Evolutionary conservation across 2,329 filamentous ascomycete species (phyloP), one percentile per base, ranked within the genome.

Genomic region (Colletotrichum horii): DNA sequence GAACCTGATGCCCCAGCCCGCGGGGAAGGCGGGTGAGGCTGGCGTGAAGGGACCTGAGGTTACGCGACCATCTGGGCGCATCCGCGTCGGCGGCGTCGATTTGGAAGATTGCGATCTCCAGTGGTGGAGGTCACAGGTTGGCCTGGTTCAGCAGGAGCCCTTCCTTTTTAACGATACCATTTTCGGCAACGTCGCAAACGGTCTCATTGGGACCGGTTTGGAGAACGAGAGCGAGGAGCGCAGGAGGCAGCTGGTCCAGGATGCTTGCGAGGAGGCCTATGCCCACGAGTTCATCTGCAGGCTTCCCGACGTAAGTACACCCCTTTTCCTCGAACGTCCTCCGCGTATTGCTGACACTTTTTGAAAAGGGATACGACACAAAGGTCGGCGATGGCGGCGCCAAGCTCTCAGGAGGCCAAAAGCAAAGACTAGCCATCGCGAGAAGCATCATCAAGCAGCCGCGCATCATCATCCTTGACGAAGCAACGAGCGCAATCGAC

Each of bases 361-460:
- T 15, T 14, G 3, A 15, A 15, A 32, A 79, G 77, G 88, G 88
- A 8, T 93, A 92, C 78, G 85, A 88, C 3, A 91, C 91, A 0
- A 83, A 85, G 11, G 90, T 93, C 3, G 91, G 91, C 4, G 90
- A 92, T 78, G 86, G 87, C 24, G 91, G 92, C 19, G 89, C 89
- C 66, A 90, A 90, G 77, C 83, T 93, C 2, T 92, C 89, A 28
- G 92, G 92, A 22, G 92, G 92, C 4, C 91, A 93, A 78, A 86
- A 90, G 19, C 92, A 93, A 78, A 87, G 92, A 7, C 85, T 93
- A 9, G 89, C 91, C 1, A 93, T 93, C 72, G 91, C 92, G 2
- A 87, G 92, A 24, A 90, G 89, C 55, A 92, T 93, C 69, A 84
- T 93, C 66, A 89, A 89, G 68, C 84, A 91, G 78, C 89, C 92